Base-by-base conservation (phyloP, 2,329 filamentous ascomycete genomes). In the Scleromitrula shiraiana region DNA sequence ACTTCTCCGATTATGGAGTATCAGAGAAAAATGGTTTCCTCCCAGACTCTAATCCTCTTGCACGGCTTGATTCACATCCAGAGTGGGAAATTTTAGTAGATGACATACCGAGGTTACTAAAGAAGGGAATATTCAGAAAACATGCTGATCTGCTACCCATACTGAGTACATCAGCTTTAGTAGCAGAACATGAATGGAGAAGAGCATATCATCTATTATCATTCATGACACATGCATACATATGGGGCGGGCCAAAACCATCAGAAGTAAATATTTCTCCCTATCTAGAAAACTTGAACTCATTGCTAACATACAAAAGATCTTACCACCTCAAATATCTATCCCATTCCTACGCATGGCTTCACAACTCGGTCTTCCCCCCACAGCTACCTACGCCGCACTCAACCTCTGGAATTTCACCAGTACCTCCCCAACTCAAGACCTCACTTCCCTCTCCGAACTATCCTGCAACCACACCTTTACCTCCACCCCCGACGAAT, bases 361-460 rank as follows among this genome's bases (percentile, higher is more conserved):
- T 46, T 67, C 74, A 10, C 80, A 83, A 56, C 77, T 96, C 6
- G 85, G 90, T 52, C 74, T 96, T 1, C 90, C 89, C 1, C 84
- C 89, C 1, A 87, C 94, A 0, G 85, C 89, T n/a, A 94, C 90
- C 9, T 97, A 95, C 61, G 86, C 91, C 1, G 86, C 78, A 0
- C 73, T 91, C 27, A 89, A 86, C 57, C 73, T 97, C 10, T 97
- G 90, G 90, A 97, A 97, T 68, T 96, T 86, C 68, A 74, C 77
- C 53, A 80, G 83, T 0, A 70, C 83, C 30, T 64, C 71, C 12
- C 67, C 72, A 17, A 39, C 30, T 6, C 33, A 50, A 8, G 41
- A 45, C 23, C 17, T 50, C 5, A 39, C 41, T 30, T 56, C 29
- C 43, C 42, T 91, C 8, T 77, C 87, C 50, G 80, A 84, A 42